Conservation (phyloP, 164 flowering plant species). For the Tetrastigma voinierianum region DNA sequence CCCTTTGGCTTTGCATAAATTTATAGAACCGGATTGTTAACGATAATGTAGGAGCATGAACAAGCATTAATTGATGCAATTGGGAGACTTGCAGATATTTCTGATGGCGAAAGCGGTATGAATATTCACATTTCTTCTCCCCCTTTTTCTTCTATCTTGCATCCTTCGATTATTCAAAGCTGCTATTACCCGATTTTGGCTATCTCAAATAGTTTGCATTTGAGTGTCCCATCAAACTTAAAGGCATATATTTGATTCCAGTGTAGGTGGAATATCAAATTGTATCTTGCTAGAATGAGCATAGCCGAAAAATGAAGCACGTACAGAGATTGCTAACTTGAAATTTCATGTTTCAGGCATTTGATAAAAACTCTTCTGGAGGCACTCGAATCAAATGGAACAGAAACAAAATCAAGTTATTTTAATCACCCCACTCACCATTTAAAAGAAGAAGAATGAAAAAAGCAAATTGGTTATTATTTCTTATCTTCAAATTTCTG, state of each 20-base stretch:
- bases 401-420: too few relatives aligned
- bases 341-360: too few relatives aligned
- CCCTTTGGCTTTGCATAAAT: neutral
- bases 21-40: neutral
- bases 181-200: neutral
- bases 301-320: too few relatives aligned
- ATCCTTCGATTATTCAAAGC: neutral
- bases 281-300: too few relatives aligned
- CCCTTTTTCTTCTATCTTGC: constrained; percentile 6
- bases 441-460: too few relatives aligned
- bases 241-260: neutral
- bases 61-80: constrained; percentile 78
- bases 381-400: too few relatives aligned
- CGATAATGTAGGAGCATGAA: constrained; percentile 76
- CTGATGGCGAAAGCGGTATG: constrained; percentile 84
- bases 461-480: too few relatives aligned
- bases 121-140: neutral
- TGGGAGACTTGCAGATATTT: constrained; percentile 73
- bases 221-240: neutral
- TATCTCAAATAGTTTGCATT: neutral
- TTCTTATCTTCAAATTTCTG: too few relatives aligned
- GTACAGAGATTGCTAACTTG: too few relatives aligned
- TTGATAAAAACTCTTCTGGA: too few relatives aligned
- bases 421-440: too few relatives aligned
- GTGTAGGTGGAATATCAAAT: too few relatives aligned